Evolutionary conservation across 371 early-diverging fungal species (phyloP).

Genomic region (Chytridium lagenaria): DNA sequence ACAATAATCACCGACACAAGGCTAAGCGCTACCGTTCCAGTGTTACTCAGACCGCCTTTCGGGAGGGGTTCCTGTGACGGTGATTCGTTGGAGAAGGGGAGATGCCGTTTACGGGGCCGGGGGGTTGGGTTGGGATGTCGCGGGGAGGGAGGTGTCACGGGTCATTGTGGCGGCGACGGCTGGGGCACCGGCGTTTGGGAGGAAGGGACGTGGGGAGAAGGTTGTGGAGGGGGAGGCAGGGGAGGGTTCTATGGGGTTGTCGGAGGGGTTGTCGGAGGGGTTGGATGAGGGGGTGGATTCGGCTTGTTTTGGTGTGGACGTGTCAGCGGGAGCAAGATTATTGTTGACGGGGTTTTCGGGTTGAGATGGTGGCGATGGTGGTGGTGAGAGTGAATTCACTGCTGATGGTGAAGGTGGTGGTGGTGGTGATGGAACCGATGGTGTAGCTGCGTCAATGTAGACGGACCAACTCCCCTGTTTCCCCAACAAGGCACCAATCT

Average conservation of each 20-base stretch:
- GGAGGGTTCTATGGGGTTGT: background rate
- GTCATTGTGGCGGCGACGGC: background rate
- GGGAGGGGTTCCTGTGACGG: background rate
- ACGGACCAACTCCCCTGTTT: conserved; percentile 1
- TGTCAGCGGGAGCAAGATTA: background rate
- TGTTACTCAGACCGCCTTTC: background rate
- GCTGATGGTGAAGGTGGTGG: background rate
- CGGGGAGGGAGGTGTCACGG: too few species aligned
- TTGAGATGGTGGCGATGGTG: background rate
- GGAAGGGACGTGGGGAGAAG: background rate
- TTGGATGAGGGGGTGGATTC: background rate
- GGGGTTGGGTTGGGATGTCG: too few species aligned
- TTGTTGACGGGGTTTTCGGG: background rate
- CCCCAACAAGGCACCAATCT: background rate
- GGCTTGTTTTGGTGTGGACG: too few species aligned
- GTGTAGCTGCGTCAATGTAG: background rate
- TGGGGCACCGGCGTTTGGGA: background rate
- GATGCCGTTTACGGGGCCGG: too few species aligned
- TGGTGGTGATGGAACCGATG: background rate
- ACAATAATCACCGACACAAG: background rate
- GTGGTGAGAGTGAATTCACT: background rate
- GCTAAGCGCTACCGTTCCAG: background rate
- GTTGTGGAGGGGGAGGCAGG: background rate
- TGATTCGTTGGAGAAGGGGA: background rate
- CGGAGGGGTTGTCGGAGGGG: background rate